Conservation (phyloP, 2,329 filamentous ascomycete genomes). For the Exophiala xenobiotica region DNA sequence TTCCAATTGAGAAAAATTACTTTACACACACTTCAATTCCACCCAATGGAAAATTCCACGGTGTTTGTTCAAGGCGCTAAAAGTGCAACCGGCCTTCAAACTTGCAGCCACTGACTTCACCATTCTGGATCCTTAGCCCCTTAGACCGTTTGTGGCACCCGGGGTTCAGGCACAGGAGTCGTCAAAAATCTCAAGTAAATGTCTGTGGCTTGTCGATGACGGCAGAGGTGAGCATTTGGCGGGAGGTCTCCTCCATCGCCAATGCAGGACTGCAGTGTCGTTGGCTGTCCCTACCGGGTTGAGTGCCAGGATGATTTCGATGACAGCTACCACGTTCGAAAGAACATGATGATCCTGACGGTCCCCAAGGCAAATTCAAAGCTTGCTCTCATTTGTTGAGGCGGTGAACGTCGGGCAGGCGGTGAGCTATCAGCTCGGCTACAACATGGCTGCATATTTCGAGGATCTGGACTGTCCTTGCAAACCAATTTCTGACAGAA, state of each 20-base stretch:
- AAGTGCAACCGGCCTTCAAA: too few species aligned
- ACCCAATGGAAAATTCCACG: too few species aligned
- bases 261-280: not conserved
- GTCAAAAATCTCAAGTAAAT: too few species aligned
- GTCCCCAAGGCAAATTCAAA: not conserved
- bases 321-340: not conserved
- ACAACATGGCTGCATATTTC: not conserved
- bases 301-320: not conserved
- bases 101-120: too few species aligned
- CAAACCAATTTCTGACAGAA: not conserved
- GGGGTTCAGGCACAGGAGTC: too few species aligned
- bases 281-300: not conserved
- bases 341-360: not conserved
- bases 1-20: too few species aligned
- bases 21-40: too few species aligned
- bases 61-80: too few species aligned
- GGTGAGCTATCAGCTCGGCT: not conserved
- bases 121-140: too few species aligned
- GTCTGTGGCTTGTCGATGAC: too few species aligned
- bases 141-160: too few species aligned
- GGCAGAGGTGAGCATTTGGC: not conserved
- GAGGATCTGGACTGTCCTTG: not conserved
- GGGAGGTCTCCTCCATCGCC: not conserved
- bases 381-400: not conserved
- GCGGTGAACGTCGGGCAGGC: not conserved